These are phyloP conservation scores for Gossypium lobatum DNA, from an alignment of 441 rosid species.

Conservation along the genomic window DNA sequence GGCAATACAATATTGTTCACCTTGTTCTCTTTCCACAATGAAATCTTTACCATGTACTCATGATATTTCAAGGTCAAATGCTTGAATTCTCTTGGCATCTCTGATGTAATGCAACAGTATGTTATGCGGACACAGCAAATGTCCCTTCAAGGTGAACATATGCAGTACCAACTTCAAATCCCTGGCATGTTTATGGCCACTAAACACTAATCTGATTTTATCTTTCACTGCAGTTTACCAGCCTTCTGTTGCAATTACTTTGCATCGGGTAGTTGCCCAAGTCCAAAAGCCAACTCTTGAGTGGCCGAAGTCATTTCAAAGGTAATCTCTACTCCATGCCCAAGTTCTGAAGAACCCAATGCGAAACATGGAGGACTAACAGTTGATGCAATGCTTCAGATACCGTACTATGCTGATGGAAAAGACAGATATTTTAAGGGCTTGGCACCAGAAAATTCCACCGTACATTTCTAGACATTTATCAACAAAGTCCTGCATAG, in stretches of 20 bases:
- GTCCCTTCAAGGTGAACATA: constrained; percentile 57
- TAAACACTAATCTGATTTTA: not conserved
- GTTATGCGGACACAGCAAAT: constrained; percentile 74
- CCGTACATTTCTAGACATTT: constrained; percentile 83
- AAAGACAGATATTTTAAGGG: constrained; percentile 55
- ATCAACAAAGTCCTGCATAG: constrained; percentile 59
- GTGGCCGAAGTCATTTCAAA: constrained; percentile 90
- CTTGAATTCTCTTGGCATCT: constrained; percentile 64
- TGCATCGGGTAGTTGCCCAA: constrained; percentile 74
- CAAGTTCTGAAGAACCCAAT: constrained; percentile 3
- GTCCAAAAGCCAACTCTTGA: constrained; percentile 78
- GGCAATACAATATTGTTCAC: constrained; percentile 17
- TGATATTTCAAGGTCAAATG: constrained; percentile 59
- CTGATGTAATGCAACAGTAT: constrained; percentile 69
- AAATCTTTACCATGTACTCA: constrained; percentile 15
- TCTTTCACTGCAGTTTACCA: constrained; percentile 59
- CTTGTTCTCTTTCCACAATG: constrained; percentile 16
- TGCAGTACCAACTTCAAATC: not conserved
- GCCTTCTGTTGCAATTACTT: constrained; percentile 55
- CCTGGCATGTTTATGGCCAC: constrained; percentile 9
- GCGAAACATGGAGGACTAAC: constrained; percentile 12
- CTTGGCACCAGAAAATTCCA: constrained; percentile 73
- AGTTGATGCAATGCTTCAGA: constrained; percentile 43
- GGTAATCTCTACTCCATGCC: constrained; percentile 39
- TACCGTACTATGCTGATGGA: constrained; percentile 62